These are phyloP conservation scores for Zoysia japonica DNA, from an alignment of 176 grass and related monocot species.

Conservation along the genomic window DNA sequence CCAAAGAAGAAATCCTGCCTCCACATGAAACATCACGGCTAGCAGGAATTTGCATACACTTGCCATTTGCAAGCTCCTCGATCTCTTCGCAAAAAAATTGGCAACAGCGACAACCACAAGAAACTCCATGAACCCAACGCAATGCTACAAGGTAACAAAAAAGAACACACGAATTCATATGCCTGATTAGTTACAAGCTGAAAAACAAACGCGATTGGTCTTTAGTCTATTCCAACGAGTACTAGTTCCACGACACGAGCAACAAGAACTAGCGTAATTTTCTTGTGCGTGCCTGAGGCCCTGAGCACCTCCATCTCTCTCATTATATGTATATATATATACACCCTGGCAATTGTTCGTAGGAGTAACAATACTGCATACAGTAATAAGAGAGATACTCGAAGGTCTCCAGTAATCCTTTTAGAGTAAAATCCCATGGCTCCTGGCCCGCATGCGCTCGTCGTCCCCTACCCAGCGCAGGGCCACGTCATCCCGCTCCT, in stretches of 20 bases:
- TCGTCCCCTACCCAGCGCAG: constrained; percentile 62
- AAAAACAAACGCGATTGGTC: not conserved
- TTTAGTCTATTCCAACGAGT: no score
- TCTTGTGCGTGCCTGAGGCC: not conserved
- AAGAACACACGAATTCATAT: not conserved
- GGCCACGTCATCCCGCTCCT: constrained; percentile 68
- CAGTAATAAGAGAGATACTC: no score
- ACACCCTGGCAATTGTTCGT: not conserved
- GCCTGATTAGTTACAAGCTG: not conserved
- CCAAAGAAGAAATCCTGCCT: no score
- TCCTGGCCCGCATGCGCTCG: constrained; percentile 26
- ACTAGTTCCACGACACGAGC: not conserved
- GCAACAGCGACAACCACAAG: not conserved
- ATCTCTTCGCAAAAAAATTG: constrained; percentile 8
- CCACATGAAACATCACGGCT: not conserved
- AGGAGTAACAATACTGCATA: not conserved
- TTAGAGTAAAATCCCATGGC: not conserved
- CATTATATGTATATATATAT: constrained; percentile 19
- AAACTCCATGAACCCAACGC: not conserved
- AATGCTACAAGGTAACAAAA: not conserved
- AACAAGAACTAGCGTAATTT: not conserved
- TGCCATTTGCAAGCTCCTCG: not conserved
- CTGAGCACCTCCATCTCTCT: not conserved
- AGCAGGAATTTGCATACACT: not conserved
- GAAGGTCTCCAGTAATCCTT: not conserved